Evolutionary conservation across 2,329 filamentous ascomycete genomes (phyloP), one percentile per base, ranked within the genome.

Genomic region (Paracamarosporium sp.): DNA sequence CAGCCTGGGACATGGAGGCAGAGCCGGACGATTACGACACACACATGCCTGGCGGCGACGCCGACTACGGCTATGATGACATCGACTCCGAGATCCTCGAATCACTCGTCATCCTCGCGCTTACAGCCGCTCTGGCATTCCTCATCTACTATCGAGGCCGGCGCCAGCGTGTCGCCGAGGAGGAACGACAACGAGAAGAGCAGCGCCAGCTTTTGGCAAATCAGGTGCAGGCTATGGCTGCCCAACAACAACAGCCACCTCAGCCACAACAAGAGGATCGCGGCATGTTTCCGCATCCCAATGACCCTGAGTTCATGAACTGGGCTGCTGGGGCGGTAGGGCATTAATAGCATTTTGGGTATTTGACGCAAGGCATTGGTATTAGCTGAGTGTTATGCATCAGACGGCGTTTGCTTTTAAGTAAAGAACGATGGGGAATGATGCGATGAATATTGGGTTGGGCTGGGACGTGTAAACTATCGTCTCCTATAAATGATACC

Each of bases 111-210:
- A 96, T 99, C 60, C 82, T 97, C 13, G 89, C 86, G 1, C 80
- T 98, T 13, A 89, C 91, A 0, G 87, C 88, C 13, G 87, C 88
- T 0, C 82, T 98, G 53, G 87, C 90, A 0, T 86, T 91, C 51
- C 80, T 98, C 30, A 83, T 98, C 15, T 96, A 93, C 76, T 94
- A 95, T 74, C 83, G 88, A 87, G 70, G 81, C 87, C 90, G 92
- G 70, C 81, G 88, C 64, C 76, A 78, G 62, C 68, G 77, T 33
- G 57, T 76, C 50, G 77, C 78, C 61, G 80, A 82, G 63, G 80
- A 80, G 57, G 71, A 76, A 59, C 65, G 73, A 35, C 60, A 66
- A 61, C 56, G 63, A 52, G 62, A 68, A 43, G 62, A 69, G 53
- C 63, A 72, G 48, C 70, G 72, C 28, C 70, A 70, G 55, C 66